phyloP scores from a whole-genome alignment of 2,329 filamentous ascomycete species.

The Xylaria sp. region DNA sequence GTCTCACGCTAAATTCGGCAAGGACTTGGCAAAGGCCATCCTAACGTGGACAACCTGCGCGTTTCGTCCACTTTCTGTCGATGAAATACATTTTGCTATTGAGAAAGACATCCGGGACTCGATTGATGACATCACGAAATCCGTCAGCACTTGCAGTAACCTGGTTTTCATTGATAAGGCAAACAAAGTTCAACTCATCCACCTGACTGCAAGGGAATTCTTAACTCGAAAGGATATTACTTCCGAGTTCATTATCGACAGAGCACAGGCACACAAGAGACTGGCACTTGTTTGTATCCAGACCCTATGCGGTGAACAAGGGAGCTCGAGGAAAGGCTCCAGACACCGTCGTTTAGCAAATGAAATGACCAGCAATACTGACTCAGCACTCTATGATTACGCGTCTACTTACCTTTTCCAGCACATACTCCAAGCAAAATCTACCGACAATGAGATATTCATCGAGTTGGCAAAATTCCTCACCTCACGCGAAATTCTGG shows the following conservation, averaged over 20 bases:
- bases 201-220: slow-evolving; percentile 40
- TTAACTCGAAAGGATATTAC: slow-evolving; percentile 21
- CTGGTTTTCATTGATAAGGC: slow-evolving; percentile 37
- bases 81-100: slow-evolving; percentile 35
- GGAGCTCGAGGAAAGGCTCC: background rate
- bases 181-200: slow-evolving; percentile 36
- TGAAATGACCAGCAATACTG: background rate
- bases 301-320: slow-evolving; percentile 20
- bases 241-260: slow-evolving; percentile 36
- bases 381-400: slow-evolving; percentile 27
- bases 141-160: slow-evolving; percentile 39
- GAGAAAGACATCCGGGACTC: slow-evolving; percentile 39
- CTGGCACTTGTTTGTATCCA: slow-evolving; percentile 37
- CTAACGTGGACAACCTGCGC: slow-evolving; percentile 38
- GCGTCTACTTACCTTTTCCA: slow-evolving; percentile 35
- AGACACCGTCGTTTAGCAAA: background rate
- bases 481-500: slow-evolving; percentile 17
- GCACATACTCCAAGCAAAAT: slow-evolving; percentile 25
- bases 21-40: slow-evolving; percentile 34
- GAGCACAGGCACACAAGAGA: slow-evolving; percentile 29
- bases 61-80: slow-evolving; percentile 34
- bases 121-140: slow-evolving; percentile 33
- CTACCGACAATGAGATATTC: slow-evolving; percentile 27
- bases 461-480: slow-evolving; percentile 30
- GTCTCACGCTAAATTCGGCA: slow-evolving; percentile 33